phyloP scores from a whole-genome alignment of 306 rosid genomes.

The barrel medic (Medicago truncatula) region DNA sequence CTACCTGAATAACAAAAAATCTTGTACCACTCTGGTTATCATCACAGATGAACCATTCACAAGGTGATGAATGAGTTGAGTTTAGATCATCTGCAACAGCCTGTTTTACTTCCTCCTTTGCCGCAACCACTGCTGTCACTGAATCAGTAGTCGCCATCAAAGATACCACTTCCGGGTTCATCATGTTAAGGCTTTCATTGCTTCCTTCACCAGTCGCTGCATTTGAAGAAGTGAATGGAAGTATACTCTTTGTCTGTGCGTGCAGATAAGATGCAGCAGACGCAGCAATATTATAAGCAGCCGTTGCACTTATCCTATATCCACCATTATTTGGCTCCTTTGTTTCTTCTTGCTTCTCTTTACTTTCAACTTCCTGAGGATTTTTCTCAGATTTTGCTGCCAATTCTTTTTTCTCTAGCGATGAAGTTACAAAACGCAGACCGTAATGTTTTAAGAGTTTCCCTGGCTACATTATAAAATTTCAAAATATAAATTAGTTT shows the following conservation, averaged over 20 bases:
- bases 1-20: conserved; percentile 84
- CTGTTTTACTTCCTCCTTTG: conserved; percentile 96
- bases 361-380: conserved; percentile 50
- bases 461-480: conserved; percentile 66
- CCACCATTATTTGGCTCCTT: conserved; percentile 49
- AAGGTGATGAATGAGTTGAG: conserved; percentile 79
- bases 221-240: conserved; percentile 76
- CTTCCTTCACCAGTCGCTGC: conserved; percentile 45
- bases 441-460: conserved; percentile 67
- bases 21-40: conserved; percentile 74
- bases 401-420: conserved; percentile 71
- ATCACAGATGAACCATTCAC: conserved; percentile 93
- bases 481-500: conserved; percentile 31
- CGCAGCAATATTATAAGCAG: conserved; percentile 82
- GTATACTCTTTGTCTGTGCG: conserved; percentile 68
- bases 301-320: conserved; percentile 61
- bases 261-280: conserved; percentile 92
- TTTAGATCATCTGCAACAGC: conserved; percentile 92
- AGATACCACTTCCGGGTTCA: conserved; percentile 73
- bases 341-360: conserved; percentile 47
- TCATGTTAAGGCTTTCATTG: conserved; percentile 47
- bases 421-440: conserved; percentile 73
- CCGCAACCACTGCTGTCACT: conserved; percentile 94
- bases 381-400: conserved; percentile 57
- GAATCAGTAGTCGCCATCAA: conserved; percentile 90